Evolutionary conservation across 2,329 filamentous ascomycete genomes (phyloP).

Genomic region (Colletotrichum cuscutae): DNA sequence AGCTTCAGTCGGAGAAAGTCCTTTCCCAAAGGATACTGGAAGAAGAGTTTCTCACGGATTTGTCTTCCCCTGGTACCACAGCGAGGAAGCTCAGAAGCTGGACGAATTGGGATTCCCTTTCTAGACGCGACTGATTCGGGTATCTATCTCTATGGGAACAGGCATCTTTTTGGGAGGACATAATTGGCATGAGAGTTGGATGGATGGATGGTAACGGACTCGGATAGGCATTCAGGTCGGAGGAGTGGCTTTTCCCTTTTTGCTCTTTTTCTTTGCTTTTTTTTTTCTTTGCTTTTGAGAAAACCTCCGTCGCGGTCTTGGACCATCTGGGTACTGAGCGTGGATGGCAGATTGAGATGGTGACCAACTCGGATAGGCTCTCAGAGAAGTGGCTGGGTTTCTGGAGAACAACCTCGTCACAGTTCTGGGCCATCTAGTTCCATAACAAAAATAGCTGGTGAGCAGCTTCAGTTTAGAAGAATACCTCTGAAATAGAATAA

Average conservation of each 20-base stretch:
- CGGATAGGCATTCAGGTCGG: not conserved
- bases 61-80: not conserved
- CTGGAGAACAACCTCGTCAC: not conserved
- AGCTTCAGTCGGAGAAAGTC: not conserved
- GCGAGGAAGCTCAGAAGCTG: not conserved
- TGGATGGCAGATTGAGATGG: too few relatives aligned
- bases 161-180: not conserved
- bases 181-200: not conserved
- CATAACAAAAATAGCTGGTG: not conserved
- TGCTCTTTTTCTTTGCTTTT: too few relatives aligned
- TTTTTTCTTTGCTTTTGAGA: too few relatives aligned
- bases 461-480: not conserved
- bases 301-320: too few relatives aligned
- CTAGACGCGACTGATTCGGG: not conserved
- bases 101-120: not conserved
- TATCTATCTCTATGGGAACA: too few relatives aligned
- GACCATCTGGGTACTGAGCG: too few relatives aligned
- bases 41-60: conserved; percentile 14
- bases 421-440: too few relatives aligned
- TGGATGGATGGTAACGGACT: too few relatives aligned
- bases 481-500: not conserved
- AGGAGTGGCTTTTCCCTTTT: not conserved
- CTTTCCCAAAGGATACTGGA: conserved; percentile 6
- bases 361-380: not conserved
- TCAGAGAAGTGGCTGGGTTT: not conserved